Evolutionary conservation across 176 grass and related monocot species (phyloP).

Genomic region (Oryza brachyantha): DNA sequence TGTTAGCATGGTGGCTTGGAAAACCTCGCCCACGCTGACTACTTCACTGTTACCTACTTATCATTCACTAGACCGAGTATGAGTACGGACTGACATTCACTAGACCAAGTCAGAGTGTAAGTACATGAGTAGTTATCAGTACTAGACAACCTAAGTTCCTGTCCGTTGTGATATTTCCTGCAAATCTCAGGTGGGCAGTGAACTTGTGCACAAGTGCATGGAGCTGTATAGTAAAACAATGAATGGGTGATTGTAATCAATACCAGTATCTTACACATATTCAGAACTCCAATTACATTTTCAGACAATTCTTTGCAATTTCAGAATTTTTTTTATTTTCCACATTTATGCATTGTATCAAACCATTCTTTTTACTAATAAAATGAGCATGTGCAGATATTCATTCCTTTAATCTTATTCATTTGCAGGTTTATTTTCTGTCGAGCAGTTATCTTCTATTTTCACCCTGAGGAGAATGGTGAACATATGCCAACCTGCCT

Average conservation of each 20-base stretch:
- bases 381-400: background rate
- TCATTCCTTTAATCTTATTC: background rate
- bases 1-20: background rate
- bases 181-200: background rate
- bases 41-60: too few species aligned
- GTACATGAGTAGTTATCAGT: conserved; percentile 1
- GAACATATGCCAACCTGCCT: conserved; percentile 71
- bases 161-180: background rate
- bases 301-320: background rate
- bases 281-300: background rate
- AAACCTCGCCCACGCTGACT: background rate
- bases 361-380: background rate
- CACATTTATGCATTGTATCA: background rate
- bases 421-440: conserved; percentile 97
- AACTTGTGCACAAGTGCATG: background rate
- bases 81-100: too few species aligned
- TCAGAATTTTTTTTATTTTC: background rate
- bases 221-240: background rate
- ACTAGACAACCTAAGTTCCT: background rate
- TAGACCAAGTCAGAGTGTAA: too few species aligned
- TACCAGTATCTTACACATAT: background rate
- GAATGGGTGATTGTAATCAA: background rate
- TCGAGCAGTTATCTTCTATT: conserved; percentile 70
- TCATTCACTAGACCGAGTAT: too few species aligned
- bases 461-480: conserved; percentile 32